Evolutionary conservation across 2,329 filamentous ascomycete species (phyloP).

Genomic region (Metarhizium brunneum): DNA sequence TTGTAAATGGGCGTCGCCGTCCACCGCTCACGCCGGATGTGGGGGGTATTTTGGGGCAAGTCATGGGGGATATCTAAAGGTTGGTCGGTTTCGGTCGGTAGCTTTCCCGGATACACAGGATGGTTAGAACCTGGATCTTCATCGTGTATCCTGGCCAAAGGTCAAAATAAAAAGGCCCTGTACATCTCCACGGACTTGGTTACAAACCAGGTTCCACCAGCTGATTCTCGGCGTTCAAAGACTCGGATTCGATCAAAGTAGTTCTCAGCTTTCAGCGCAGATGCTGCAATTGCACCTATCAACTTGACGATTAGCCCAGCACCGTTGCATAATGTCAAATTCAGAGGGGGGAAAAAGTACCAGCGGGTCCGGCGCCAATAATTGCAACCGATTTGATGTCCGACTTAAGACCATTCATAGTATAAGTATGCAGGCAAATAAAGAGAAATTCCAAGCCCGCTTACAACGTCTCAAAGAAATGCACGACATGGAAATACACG

Average conservation of each 20-base stretch:
- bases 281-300: neutral
- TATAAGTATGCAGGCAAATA: too few relatives aligned
- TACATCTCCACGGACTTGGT: neutral
- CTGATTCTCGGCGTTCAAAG: neutral
- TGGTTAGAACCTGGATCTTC: neutral
- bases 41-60: neutral
- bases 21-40: neutral
- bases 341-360: neutral
- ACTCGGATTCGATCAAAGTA: neutral
- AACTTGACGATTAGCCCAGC: neutral
- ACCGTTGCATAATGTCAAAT: neutral
- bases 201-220: neutral
- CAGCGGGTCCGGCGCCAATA: neutral
- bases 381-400: neutral
- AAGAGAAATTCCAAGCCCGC: too few relatives aligned
- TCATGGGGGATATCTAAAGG: neutral
- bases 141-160: neutral
- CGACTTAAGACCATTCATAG: neutral
- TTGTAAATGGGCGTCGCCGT: neutral
- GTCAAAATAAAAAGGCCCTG: neutral
- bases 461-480: too few relatives aligned
- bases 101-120: neutral
- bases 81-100: neutral
- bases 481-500: too few relatives aligned
- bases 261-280: neutral